Evolutionary conservation across 208 protist species (phyloP).

Genomic region (Zelonia costaricensis): DNA sequence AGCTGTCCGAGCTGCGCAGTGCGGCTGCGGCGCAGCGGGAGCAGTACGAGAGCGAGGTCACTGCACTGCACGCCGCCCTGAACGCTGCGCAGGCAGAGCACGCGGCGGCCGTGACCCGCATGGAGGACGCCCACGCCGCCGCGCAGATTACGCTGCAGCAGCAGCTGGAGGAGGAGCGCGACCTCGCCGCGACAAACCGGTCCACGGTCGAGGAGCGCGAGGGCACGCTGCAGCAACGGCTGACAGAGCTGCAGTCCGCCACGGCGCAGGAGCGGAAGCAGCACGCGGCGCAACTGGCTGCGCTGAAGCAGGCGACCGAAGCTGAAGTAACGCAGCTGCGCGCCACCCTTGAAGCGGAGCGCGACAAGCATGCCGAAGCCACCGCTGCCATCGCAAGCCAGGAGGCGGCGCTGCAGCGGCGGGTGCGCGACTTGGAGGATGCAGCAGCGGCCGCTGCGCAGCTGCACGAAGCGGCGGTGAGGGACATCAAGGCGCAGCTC

Average conservation of each 20-base stretch:
- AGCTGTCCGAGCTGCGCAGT: no score
- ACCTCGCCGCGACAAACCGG: conserved; percentile 1
- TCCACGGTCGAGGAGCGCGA: not conserved
- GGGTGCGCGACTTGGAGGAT: conserved; percentile 2
- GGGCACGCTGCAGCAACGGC: no score
- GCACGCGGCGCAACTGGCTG: no score
- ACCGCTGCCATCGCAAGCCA: conserved; percentile 1
- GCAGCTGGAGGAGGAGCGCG: conserved; percentile 2
- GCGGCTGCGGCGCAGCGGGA: no score
- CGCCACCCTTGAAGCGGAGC: not conserved
- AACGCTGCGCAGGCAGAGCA: conserved; percentile 11
- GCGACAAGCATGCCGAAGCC: not conserved
- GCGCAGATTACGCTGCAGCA: conserved; percentile 1
- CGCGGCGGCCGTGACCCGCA: not conserved
- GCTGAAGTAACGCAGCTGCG: no score
- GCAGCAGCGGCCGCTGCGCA: not conserved
- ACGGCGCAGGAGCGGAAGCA: no score
- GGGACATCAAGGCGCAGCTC: conserved; percentile 3
- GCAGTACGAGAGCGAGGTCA: no score
- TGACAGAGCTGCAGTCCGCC: no score
- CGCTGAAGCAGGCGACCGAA: no score
- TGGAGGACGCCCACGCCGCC: not conserved
- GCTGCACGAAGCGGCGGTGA: conserved; percentile 7
- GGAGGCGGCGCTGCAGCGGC: conserved; percentile 9
- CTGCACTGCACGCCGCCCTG: no score